These are phyloP conservation scores for Microdochium paspali DNA, from an alignment of 2,329 filamentous ascomycete species.

Conservation along the genomic window DNA sequence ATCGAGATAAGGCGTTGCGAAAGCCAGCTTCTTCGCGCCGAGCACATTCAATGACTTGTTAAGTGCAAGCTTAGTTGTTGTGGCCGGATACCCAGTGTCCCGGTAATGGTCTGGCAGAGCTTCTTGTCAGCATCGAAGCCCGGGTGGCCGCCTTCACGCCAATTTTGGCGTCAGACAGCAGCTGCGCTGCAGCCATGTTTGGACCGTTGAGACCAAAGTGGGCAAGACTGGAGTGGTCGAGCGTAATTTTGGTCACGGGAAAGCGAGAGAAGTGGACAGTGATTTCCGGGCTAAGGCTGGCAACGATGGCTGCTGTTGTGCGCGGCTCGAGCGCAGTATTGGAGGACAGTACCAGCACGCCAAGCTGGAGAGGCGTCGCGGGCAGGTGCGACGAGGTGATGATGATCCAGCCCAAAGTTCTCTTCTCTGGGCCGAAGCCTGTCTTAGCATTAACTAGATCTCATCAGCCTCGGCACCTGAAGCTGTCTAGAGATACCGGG, in stretches of 20 bases:
- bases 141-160: slow-evolving; percentile 27
- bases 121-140: slow-evolving; percentile 28
- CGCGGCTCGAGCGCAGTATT: slow-evolving; percentile 33
- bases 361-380: slow-evolving; percentile 15
- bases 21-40: slow-evolving; percentile 17
- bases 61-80: slow-evolving; percentile 29
- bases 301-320: slow-evolving; percentile 24
- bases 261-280: slow-evolving; percentile 33
- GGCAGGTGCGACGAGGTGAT: background rate
- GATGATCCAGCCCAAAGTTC: too few species aligned
- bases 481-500: background rate
- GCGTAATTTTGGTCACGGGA: slow-evolving; percentile 25
- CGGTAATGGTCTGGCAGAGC: slow-evolving; percentile 25
- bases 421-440: too few species aligned
- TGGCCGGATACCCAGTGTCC: slow-evolving; percentile 25
- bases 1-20: slow-evolving; percentile 31
- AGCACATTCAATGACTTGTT: slow-evolving; percentile 21
- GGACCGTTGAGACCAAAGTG: slow-evolving; percentile 17
- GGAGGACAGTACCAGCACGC: slow-evolving; percentile 31
- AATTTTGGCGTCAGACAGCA: slow-evolving; percentile 25
- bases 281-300: slow-evolving; percentile 17
- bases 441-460: too few species aligned
- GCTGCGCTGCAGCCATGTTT: slow-evolving; percentile 21
- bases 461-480: too few species aligned
- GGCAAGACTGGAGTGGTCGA: slow-evolving; percentile 18